These are phyloP conservation scores for Solanum bukasovii DNA, from an alignment of 257 asterid species.

Conservation along the genomic window DNA sequence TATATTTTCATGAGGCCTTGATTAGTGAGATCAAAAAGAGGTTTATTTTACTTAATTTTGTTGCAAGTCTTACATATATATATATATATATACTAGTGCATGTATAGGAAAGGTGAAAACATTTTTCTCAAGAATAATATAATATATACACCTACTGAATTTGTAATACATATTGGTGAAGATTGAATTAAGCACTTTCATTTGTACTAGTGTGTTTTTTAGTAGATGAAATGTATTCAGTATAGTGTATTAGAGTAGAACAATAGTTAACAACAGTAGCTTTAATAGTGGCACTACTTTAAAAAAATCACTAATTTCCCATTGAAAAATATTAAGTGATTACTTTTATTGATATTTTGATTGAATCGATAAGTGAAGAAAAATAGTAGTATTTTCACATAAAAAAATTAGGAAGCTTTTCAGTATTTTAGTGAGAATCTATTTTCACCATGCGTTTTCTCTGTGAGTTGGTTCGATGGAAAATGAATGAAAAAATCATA, in stretches of 20 bases:
- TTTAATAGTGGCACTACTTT: neutral
- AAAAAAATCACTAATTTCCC: too few relatives aligned
- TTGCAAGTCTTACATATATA: neutral
- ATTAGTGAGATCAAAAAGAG: constrained; percentile 1
- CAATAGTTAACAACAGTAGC: neutral
- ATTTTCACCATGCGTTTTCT: neutral
- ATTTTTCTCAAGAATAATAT: neutral
- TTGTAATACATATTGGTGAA: neutral
- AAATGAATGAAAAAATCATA: too few relatives aligned
- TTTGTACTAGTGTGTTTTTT: neutral
- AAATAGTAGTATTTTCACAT: neutral
- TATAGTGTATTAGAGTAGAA: neutral
- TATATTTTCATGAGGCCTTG: constrained; percentile 38
- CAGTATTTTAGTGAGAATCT: neutral
- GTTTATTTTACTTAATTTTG: neutral
- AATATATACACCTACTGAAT: neutral
- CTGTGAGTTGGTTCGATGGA: neutral
- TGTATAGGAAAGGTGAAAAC: neutral
- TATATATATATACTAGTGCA: neutral
- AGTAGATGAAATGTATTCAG: neutral
- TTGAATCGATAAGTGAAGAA: neutral
- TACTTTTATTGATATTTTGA: too few relatives aligned
- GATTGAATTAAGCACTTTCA: neutral
- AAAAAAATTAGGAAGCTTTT: too few relatives aligned
- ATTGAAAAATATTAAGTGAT: neutral